These are phyloP conservation scores for Xylaria sp. DNA, from an alignment of 2,329 filamentous ascomycete species.

Conservation along the genomic window DNA sequence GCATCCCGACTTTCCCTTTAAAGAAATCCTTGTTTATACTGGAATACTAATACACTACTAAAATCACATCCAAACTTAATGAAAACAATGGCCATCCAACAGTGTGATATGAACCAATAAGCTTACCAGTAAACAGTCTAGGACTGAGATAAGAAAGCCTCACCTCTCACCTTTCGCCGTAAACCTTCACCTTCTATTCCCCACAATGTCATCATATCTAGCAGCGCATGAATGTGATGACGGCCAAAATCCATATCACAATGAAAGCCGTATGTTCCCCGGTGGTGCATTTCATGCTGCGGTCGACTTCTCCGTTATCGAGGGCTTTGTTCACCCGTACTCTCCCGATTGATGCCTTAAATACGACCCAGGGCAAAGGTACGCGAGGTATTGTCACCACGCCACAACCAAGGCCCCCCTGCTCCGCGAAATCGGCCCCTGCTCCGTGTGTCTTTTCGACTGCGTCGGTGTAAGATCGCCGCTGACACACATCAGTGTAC, in stretches of 20 bases:
- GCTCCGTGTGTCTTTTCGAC: slow-evolving; percentile 22
- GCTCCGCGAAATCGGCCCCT: slow-evolving; percentile 11
- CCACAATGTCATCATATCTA: neutral
- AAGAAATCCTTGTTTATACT: slow-evolving; percentile 14
- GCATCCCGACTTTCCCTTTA: neutral
- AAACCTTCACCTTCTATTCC: slow-evolving; percentile 18
- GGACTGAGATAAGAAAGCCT: neutral
- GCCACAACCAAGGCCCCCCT: slow-evolving; percentile 15
- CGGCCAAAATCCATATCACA: slow-evolving; percentile 22
- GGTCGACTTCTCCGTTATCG: slow-evolving; percentile 4
- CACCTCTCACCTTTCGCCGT: slow-evolving; percentile 16
- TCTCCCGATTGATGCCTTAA: slow-evolving; percentile 13
- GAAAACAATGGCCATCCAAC: slow-evolving; percentile 6
- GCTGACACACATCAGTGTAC: slow-evolving; percentile 15
- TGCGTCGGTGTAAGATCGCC: slow-evolving; percentile 34
- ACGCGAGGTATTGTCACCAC: slow-evolving; percentile 17
- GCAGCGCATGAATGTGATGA: slow-evolving; percentile 26
- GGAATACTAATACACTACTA: neutral
- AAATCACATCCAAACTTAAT: neutral
- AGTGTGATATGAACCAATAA: slow-evolving; percentile 13
- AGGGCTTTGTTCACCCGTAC: neutral
- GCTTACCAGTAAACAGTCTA: neutral
- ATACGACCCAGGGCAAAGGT: slow-evolving; percentile 27
- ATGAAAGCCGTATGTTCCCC: slow-evolving; percentile 13
- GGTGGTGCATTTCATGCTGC: slow-evolving; percentile 25